Evolutionary conservation across 1,284 basidiomycete species (phyloP), one percentile per base, ranked within the genome.

Genomic region (Trametes polyzona): DNA sequence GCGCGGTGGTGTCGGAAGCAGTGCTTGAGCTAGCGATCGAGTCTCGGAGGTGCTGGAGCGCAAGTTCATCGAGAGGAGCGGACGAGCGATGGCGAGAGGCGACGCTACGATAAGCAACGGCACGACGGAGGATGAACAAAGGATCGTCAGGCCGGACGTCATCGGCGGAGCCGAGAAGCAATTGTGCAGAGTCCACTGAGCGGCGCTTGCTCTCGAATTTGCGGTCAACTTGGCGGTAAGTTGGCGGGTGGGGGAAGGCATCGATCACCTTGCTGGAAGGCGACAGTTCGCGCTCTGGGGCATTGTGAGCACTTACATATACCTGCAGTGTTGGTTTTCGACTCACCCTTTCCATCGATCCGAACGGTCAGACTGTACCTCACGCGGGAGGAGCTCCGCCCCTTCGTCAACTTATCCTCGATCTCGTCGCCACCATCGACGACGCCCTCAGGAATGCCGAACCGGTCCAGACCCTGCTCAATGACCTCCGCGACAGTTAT

Each of bases 391-490:
- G 83, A 80, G 71, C 93, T 96, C 58, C 89, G 81, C 53, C 94
- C 79, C 73, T 94, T 93, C 12, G 86, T 82, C 39, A 87, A 75
- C 71, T 96, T 95, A 69, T 96, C 95, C 72, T 98, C 96, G 1
- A 98, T 86, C 67, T 98, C 96, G 71, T 99, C 96, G 1, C 96
- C 96, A 1, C 96, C 96, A 70, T 98, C 95, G 0, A 98, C 96
- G 1, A 99, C 94, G 17, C 95, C 96, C 39, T 98, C 96, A 30
- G 85, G 76, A 47, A 99, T 96, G 0, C 96, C 96, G 68, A 98
- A 98, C 50, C 93, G 77, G 67, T 98, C 95, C 60, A 98, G 71
- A 11, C 90, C 92, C 40, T 93, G 80, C 71, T 99, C 96, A 47
- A 98, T 94, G 9, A 96, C 95, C 71, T 99, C 96, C 0, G 95